Evolutionary conservation across 2,329 filamentous ascomycete species (phyloP).

Genomic region (Rhynchosporium agropyri): DNA sequence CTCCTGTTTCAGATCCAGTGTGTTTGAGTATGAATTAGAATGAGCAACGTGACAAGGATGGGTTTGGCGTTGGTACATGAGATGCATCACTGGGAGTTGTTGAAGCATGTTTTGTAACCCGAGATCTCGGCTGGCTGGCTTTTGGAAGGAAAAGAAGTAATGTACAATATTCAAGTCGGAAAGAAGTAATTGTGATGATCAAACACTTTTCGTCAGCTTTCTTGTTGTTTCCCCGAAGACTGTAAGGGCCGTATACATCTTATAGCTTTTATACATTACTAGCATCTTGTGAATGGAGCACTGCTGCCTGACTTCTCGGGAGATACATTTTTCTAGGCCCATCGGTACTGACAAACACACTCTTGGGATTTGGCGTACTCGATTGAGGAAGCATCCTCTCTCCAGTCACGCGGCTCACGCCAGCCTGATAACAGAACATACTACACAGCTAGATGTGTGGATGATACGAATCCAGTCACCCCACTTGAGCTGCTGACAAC

Average conservation of each 20-base stretch:
- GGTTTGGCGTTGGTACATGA: conserved; percentile 26
- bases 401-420: neutral
- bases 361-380: no score
- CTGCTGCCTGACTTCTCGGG: no score
- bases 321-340: no score
- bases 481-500: conserved; percentile 18
- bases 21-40: conserved; percentile 33
- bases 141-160: neutral
- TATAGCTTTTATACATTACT: no score
- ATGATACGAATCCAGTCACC: neutral
- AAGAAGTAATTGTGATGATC: neutral
- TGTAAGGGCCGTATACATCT: no score
- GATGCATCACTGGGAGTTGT: conserved; percentile 29
- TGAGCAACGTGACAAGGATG: conserved; percentile 29
- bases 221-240: neutral
- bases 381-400: neutral
- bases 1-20: conserved; percentile 13
- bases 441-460: neutral
- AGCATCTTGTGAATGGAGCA: no score
- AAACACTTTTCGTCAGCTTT: neutral
- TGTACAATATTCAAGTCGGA: conserved; percentile 14
- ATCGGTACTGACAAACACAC: no score
- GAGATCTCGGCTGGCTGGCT: conserved; percentile 6
- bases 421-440: neutral
- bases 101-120: conserved; percentile 11